A percentile compares a stretch with the other conserved stretches of the same genome.
phyloP scores from a whole-genome alignment of 1,284 basidiomycete genomes.

The Ganoderma leucocontextum region DNA sequence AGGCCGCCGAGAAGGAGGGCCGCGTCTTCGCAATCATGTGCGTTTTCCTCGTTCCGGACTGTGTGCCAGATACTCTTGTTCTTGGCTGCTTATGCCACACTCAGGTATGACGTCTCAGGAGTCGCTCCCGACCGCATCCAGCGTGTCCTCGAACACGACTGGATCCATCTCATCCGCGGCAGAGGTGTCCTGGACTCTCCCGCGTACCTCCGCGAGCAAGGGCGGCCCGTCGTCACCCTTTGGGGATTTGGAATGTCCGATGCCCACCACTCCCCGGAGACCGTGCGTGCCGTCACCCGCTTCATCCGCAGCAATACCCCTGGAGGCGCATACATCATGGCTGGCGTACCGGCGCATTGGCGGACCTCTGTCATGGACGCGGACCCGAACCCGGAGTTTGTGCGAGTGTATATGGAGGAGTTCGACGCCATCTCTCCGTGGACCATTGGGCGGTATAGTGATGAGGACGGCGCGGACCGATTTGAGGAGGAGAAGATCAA shows the following conservation, averaged over 20 bases:
- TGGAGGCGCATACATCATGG: constrained; percentile 77
- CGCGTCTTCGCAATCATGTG: constrained; percentile 83
- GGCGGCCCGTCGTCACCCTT: constrained; percentile 70
- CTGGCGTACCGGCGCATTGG: constrained; percentile 74
- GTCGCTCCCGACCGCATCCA: constrained; percentile 68
- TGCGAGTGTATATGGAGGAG: constrained; percentile 70
- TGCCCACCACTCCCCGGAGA: constrained; percentile 65
- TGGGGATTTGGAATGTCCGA: constrained; percentile 80
- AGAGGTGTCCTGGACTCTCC: constrained; percentile 72
- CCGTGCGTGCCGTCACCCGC: constrained; percentile 59
- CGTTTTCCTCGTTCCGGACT: constrained; percentile 35
- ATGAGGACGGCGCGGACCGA: constrained; percentile 62
- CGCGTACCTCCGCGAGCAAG: constrained; percentile 72
- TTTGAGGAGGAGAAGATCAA: constrained; percentile 69
- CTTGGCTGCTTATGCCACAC: constrained; percentile 9
- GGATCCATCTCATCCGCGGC: constrained; percentile 69
- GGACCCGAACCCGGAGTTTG: constrained; percentile 67
- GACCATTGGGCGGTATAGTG: constrained; percentile 73
- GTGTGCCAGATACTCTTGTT: not conserved
- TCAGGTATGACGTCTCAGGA: constrained; percentile 80
- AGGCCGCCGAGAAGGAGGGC: constrained; percentile 78
- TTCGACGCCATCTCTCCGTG: constrained; percentile 82
- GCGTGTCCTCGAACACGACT: constrained; percentile 68
- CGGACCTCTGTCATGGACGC: constrained; percentile 71
- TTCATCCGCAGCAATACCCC: constrained; percentile 69